Evolutionary conservation across 441 rosid genomes (phyloP).

Genomic region (Erodium moschatum): DNA sequence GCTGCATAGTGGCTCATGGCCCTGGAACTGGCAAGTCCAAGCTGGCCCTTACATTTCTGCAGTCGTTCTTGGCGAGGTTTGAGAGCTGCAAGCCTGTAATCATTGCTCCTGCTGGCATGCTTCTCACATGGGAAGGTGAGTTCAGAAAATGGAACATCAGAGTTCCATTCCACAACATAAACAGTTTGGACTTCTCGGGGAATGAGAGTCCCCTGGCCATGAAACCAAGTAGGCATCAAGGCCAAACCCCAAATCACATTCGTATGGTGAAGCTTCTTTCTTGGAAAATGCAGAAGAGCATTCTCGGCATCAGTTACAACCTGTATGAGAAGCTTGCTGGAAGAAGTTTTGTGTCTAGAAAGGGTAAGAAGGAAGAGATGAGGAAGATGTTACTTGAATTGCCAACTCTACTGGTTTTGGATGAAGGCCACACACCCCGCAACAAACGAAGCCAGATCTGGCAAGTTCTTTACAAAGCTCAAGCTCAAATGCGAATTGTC

Average conservation of each 20-base stretch:
- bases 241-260: not conserved
- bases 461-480: slow-evolving; percentile 43
- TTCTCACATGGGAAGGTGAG: slow-evolving; percentile 67
- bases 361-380: slow-evolving; percentile 16
- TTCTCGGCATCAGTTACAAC: slow-evolving; percentile 53
- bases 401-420: slow-evolving; percentile 54
- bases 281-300: slow-evolving; percentile 42
- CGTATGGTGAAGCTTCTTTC: slow-evolving; percentile 49
- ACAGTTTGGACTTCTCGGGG: slow-evolving; percentile 32
- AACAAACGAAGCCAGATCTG: slow-evolving; percentile 48
- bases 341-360: not conserved
- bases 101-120: slow-evolving; percentile 52
- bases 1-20: slow-evolving; percentile 79
- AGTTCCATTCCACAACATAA: slow-evolving; percentile 47
- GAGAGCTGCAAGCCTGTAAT: slow-evolving; percentile 58
- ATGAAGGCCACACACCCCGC: slow-evolving; percentile 79
- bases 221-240: slow-evolving; percentile 3
- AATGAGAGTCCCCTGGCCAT: slow-evolving; percentile 35
- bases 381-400: slow-evolving; percentile 36
- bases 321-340: slow-evolving; percentile 36
- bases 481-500: slow-evolving; percentile 49
- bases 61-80: slow-evolving; percentile 38
- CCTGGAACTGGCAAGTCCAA: slow-evolving; percentile 85
- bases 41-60: slow-evolving; percentile 52
- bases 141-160: slow-evolving; percentile 48